A percentile compares a stretch with the other conserved stretches of the same genome.
These are phyloP conservation scores for Ophiostoma montium DNA, from an alignment of 2,329 filamentous ascomycete species.

Conservation along the genomic window DNA sequence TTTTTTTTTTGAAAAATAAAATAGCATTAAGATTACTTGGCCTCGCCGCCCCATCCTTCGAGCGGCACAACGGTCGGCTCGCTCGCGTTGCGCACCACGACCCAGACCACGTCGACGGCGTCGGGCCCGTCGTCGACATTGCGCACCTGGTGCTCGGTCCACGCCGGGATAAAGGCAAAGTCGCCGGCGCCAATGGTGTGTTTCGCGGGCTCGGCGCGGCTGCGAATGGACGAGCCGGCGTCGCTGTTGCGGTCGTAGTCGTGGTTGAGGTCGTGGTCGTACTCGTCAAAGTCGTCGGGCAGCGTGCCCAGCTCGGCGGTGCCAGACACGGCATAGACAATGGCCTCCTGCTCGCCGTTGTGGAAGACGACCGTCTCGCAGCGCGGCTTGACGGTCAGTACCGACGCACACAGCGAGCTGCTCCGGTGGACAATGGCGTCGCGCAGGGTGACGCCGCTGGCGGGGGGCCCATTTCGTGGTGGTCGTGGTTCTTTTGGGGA, in stretches of 20 bases:
- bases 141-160: conserved; percentile 54
- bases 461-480: neutral
- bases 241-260: no score
- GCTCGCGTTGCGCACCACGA: conserved; percentile 48
- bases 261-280: conserved; percentile 35
- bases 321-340: conserved; percentile 51
- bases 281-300: conserved; percentile 32
- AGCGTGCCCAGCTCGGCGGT: conserved; percentile 45
- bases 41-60: conserved; percentile 44
- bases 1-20: no score
- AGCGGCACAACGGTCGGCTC: conserved; percentile 49
- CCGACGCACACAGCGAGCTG: conserved; percentile 54
- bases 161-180: conserved; percentile 56
- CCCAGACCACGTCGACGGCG: conserved; percentile 41
- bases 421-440: conserved; percentile 50
- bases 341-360: conserved; percentile 57
- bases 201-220: conserved; percentile 29
- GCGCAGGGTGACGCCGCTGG: conserved; percentile 11
- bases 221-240: conserved; percentile 23
- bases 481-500: neutral
- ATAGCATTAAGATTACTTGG: conserved; percentile 13
- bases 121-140: conserved; percentile 40
- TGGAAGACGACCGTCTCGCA: conserved; percentile 51
- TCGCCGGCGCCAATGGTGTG: conserved; percentile 48
- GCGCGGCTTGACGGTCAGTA: conserved; percentile 49